phyloP scores from a whole-genome alignment of 192 early-diverging fungal species.

The Linnemannia exigua region DNA sequence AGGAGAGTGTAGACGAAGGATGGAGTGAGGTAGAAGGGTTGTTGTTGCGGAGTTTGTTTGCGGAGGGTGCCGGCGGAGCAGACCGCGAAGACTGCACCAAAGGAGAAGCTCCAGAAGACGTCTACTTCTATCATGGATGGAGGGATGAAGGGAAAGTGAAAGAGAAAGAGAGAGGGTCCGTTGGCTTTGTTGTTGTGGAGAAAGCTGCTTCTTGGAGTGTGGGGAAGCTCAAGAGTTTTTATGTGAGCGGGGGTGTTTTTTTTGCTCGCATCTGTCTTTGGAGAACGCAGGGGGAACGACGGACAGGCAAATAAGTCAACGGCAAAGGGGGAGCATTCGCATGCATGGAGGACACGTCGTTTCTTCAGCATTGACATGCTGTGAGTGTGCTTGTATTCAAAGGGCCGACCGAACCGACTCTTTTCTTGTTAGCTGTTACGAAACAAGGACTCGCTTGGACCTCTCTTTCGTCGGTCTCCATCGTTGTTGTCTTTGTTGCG shows the following conservation, averaged over 20 bases:
- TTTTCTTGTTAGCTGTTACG: background rate
- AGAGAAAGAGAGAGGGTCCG: background rate
- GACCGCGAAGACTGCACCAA: slow-evolving; percentile 27
- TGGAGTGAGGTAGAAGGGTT: slow-evolving; percentile 9
- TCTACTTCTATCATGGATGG: slow-evolving; percentile 22
- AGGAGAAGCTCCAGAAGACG: slow-evolving; percentile 35
- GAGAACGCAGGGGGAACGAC: too few species aligned
- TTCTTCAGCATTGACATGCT: too few species aligned
- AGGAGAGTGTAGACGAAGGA: slow-evolving; percentile 31
- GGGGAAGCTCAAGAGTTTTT: background rate
- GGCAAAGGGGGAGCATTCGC: background rate
- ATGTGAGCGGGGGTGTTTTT: background rate
- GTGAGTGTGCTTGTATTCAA: background rate
- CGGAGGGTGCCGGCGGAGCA: slow-evolving; percentile 13
- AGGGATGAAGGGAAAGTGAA: background rate
- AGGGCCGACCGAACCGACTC: background rate
- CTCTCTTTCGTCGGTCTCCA: background rate
- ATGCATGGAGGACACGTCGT: too few species aligned
- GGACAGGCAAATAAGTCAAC: background rate
- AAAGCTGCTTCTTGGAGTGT: background rate
- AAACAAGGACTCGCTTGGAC: background rate
- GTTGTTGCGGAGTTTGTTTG: background rate
- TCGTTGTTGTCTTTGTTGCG: too few species aligned
- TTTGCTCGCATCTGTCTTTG: too few species aligned
- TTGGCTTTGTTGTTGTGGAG: background rate